Evolutionary conservation across 2,329 filamentous ascomycete genomes (phyloP).

Genomic region (Penicillium sp.): DNA sequence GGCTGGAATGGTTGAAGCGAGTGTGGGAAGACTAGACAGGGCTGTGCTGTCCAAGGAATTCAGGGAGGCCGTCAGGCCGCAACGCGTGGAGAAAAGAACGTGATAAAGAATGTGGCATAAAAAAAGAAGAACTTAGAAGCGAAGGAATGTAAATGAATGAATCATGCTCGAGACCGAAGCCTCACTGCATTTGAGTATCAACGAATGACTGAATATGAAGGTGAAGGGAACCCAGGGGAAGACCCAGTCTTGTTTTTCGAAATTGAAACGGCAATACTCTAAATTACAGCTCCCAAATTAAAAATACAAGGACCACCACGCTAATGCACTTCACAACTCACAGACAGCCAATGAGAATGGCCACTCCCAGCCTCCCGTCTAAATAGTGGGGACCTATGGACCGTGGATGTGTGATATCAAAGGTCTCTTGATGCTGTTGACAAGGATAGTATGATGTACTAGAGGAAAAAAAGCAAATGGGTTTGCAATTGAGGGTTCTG

Average conservation of each 20-base stretch:
- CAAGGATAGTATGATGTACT: not conserved
- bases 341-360: not conserved
- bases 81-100: slow-evolving; percentile 19
- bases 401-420: not conserved
- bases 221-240: slow-evolving; percentile 2
- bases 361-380: slow-evolving; percentile 1
- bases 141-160: slow-evolving; percentile 17
- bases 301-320: slow-evolving; percentile 1
- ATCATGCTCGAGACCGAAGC: slow-evolving; percentile 15
- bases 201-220: slow-evolving; percentile 28
- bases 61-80: slow-evolving; percentile 18
- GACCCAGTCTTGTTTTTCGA: slow-evolving; percentile 2
- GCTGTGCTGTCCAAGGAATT: slow-evolving; percentile 13
- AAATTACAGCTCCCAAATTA: slow-evolving; percentile 4
- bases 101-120: slow-evolving; percentile 14
- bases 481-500: not conserved
- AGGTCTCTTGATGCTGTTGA: not conserved
- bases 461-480: not conserved
- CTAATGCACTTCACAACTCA: not conserved
- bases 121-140: slow-evolving; percentile 2
- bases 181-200: slow-evolving; percentile 20
- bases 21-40: slow-evolving; percentile 11
- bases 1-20: slow-evolving; percentile 11
- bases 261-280: slow-evolving; percentile 1
- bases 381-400: not conserved